Evolutionary conservation across 2,329 filamentous ascomycete species (phyloP).

Genomic region (Penicillium sp.): DNA sequence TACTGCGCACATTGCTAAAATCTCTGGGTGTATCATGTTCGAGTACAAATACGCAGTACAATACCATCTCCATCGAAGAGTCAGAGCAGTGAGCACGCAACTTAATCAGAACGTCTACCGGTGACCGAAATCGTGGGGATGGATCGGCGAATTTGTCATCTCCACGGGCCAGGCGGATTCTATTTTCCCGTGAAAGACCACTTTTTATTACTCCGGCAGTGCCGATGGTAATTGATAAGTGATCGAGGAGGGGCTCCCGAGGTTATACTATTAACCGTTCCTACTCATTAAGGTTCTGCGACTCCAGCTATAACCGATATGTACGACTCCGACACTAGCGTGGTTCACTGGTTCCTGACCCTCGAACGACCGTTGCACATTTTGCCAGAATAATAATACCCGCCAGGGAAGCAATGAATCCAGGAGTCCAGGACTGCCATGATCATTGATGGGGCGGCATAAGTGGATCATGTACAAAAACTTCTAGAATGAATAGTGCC

Average conservation of each 20-base stretch:
- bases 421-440: slow-evolving; percentile 21
- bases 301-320: neutral
- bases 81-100: slow-evolving; percentile 9
- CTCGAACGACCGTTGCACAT: slow-evolving; percentile 10
- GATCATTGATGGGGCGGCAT: slow-evolving; percentile 30
- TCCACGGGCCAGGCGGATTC: slow-evolving; percentile 32
- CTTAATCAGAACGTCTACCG: slow-evolving; percentile 21
- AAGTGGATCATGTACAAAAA: neutral
- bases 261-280: slow-evolving; percentile 24
- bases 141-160: slow-evolving; percentile 38
- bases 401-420: slow-evolving; percentile 6
- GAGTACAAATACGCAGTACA: slow-evolving; percentile 2
- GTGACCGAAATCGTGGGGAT: slow-evolving; percentile 34
- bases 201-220: slow-evolving; percentile 11
- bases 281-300: neutral
- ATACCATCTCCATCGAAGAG: slow-evolving; percentile 3
- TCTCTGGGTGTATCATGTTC: neutral
- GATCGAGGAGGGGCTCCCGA: slow-evolving; percentile 26
- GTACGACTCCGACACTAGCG: neutral
- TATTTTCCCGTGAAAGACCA: slow-evolving; percentile 32
- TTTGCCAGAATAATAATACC: neutral
- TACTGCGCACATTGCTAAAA: slow-evolving; percentile 2
- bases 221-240: slow-evolving; percentile 12
- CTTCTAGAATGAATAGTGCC: slow-evolving; percentile 29
- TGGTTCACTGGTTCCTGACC: neutral